phyloP scores from a whole-genome alignment of 208 protist genomes.

The Angomonas deanei region DNA sequence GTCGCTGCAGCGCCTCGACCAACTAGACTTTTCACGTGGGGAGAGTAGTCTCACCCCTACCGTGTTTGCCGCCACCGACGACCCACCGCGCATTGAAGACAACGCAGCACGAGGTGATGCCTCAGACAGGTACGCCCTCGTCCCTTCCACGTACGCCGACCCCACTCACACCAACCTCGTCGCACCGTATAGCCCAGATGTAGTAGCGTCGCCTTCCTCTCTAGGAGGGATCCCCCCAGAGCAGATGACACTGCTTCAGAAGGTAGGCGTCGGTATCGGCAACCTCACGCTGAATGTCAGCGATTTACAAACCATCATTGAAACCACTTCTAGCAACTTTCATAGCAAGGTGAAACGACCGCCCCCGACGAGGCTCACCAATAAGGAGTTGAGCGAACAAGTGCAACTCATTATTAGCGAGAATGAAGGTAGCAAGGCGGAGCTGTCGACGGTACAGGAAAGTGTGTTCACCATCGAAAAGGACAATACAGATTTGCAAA shows the following conservation, averaged over 20 bases:
- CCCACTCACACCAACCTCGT: neutral
- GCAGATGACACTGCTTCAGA: constrained; percentile 70
- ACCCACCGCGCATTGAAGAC: no score
- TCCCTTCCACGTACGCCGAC: neutral
- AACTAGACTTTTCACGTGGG: constrained; percentile 10
- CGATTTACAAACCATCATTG: constrained; percentile 39
- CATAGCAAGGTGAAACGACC: constrained; percentile 20
- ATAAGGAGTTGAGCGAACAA: constrained; percentile 45
- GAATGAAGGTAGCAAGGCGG: constrained; percentile 33
- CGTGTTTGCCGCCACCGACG: constrained; percentile 1
- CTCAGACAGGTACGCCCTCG: neutral
- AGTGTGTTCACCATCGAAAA: constrained; percentile 44
- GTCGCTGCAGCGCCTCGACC: constrained; percentile 43
- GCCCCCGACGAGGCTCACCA: constrained; percentile 60
- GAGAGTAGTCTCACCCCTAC: neutral
- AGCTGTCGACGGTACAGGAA: constrained; percentile 44
- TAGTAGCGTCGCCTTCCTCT: constrained; percentile 1
- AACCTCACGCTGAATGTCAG: constrained; percentile 27
- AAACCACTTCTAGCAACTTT: constrained; percentile 41
- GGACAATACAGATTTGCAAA: constrained; percentile 55
- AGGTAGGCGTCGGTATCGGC: constrained; percentile 47
- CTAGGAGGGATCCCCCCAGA: constrained; percentile 40
- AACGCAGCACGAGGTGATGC: no score
- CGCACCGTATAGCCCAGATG: neutral
- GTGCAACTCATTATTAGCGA: constrained; percentile 56